Evolutionary conservation across 768 basidiomycete species (phyloP), one percentile per base, ranked within the genome.

Genomic region (Russula sp.): DNA sequence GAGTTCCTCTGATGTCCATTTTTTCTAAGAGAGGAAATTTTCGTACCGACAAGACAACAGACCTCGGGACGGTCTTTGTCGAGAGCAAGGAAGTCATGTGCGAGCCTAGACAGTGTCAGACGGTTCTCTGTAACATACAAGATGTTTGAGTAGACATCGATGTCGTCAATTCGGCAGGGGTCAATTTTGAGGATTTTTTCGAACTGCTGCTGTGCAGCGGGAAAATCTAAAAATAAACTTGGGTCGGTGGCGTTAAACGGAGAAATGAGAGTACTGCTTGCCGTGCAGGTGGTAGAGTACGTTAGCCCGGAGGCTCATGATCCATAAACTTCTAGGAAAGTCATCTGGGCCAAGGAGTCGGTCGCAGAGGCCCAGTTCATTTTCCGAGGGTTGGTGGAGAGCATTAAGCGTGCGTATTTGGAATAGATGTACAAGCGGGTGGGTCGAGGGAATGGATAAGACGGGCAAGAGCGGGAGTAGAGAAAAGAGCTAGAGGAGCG

Each of bases 61-160:
- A 96, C 88, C 78, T 99, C 97, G 30, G 97, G 96, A 32, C 96
- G 82, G 76, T 96, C 91, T 75, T 92, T 89, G 70, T 98, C 94
- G 36, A 96, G 77, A 30, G 86, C 82, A 52, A 94, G 81, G 74
- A 94, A 96, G 68, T 95, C 89, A 67, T 94, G 94, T 9, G 96
- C 97, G 42, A 98, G 81, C 73, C 86, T 87, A 22, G 94, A 94
- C 49, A 99, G 78, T 71, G 96, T 95, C 38, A 91, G 78, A 51
- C 85, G 84, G 70, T 92, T 92, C 71, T 94, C 91, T 54, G 92
- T 92, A 3, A 98, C 94, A 75, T 98, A 98, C 48, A 98, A 81
- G 72, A 98, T 97, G 73, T 98, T 97, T 61, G 94, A 96, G 74
- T 90, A 94, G 42, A 97, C 86, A 71, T 98, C 97, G 62, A 98